Conservation (phyloP, 768 basidiomycete genomes). For the Tricholomella constricta region DNA sequence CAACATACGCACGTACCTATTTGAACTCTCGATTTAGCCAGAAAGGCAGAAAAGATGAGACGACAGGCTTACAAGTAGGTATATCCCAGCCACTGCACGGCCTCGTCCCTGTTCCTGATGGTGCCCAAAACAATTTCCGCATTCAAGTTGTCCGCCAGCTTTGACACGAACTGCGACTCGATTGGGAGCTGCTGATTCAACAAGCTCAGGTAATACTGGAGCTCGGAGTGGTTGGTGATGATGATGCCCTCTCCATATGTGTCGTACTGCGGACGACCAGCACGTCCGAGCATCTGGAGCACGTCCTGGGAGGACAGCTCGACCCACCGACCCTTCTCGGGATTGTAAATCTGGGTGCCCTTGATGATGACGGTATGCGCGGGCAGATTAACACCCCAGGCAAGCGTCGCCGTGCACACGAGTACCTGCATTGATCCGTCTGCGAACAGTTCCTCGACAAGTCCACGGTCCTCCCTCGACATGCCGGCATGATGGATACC, state of each 20-base stretch:
- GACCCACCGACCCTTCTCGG: conserved; percentile 97
- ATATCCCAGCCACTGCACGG: conserved; percentile 96
- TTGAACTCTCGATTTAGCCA: not conserved
- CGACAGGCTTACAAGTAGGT: conserved; percentile 77
- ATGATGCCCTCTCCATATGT: conserved; percentile 98
- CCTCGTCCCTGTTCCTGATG: conserved; percentile 93
- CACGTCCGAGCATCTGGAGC: conserved; percentile 97
- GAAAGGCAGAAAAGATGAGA: conserved; percentile 9
- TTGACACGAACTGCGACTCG: conserved; percentile 91
- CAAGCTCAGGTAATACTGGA: conserved; percentile 95
- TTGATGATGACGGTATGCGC: conserved; percentile 99
- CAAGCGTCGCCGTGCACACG: conserved; percentile 96
- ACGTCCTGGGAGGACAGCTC: conserved; percentile 96
- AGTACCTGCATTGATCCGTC: conserved; percentile 93
- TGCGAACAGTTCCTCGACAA: conserved; percentile 93
- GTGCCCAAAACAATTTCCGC: conserved; percentile 97
- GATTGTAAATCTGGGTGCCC: conserved; percentile 99
- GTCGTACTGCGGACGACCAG: conserved; percentile 96
- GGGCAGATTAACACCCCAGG: conserved; percentile 99
- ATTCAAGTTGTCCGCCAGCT: conserved; percentile 93
- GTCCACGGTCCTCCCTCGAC: conserved; percentile 84
- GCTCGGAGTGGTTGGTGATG: conserved; percentile 95
- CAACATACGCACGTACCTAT: conserved; percentile 93
- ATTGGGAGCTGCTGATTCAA: conserved; percentile 98
- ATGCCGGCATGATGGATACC: conserved; percentile 99